phyloP scores from a whole-genome alignment of 2,329 filamentous ascomycete genomes.

The Septoria petroselini region DNA sequence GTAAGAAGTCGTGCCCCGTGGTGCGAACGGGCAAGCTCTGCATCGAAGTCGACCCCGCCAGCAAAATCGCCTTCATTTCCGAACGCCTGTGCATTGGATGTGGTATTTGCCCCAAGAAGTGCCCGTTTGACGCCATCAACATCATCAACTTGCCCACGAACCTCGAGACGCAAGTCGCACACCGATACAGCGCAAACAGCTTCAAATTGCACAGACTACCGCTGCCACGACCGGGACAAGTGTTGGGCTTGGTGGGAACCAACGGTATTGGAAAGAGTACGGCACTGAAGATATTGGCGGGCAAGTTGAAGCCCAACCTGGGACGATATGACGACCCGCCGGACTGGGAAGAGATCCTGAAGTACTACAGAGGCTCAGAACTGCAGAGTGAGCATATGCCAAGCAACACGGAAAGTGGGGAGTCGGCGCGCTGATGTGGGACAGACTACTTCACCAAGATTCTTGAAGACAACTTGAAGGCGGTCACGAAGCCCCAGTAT shows the following conservation, averaged over 20 bases:
- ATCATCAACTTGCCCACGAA: slow-evolving; percentile 99
- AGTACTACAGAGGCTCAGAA: slow-evolving; percentile 96
- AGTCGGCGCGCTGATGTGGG: slow-evolving; percentile 22
- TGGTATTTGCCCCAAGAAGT: slow-evolving; percentile 99
- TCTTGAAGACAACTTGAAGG: slow-evolving; percentile 93
- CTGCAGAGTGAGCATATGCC: slow-evolving; percentile 70
- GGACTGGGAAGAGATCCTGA: slow-evolving; percentile 98
- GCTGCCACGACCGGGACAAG: slow-evolving; percentile 91
- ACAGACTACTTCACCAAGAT: slow-evolving; percentile 98
- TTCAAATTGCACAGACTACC: slow-evolving; percentile 98
- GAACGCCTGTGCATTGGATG: slow-evolving; percentile 95
- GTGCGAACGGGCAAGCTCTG: slow-evolving; percentile 96
- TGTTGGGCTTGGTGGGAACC: slow-evolving; percentile 92
- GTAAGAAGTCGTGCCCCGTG: slow-evolving; percentile 97
- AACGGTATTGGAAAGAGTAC: slow-evolving; percentile 99
- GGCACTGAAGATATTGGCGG: slow-evolving; percentile 96
- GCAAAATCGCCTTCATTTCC: slow-evolving; percentile 96
- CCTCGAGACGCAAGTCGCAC: slow-evolving; percentile 95
- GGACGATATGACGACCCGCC: slow-evolving; percentile 93
- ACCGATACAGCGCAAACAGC: slow-evolving; percentile 98
- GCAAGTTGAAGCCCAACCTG: slow-evolving; percentile 97
- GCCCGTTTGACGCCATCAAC: slow-evolving; percentile 96
- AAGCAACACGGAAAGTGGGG: slow-evolving; percentile 17
- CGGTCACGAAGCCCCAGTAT: slow-evolving; percentile 98
- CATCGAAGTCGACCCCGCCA: slow-evolving; percentile 85